Conservation (phyloP, 202 grass and related monocot genomes). For the Dendrocalamus latiflorus region DNA sequence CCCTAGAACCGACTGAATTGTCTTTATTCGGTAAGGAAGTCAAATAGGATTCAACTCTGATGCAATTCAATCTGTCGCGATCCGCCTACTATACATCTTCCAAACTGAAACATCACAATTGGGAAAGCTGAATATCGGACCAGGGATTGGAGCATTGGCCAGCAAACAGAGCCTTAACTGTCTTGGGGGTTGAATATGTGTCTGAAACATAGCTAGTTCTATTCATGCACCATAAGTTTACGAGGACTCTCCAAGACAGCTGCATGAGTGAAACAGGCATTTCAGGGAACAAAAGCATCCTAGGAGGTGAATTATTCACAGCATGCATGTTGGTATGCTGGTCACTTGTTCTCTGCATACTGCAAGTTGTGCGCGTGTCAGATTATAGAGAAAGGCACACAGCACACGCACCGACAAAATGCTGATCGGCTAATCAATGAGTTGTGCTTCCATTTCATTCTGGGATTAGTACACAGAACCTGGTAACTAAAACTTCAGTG, state of each 20-base stretch:
- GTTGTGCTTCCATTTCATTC: neutral
- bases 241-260: neutral
- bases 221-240: slow-evolving; percentile 8
- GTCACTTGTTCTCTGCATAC: slow-evolving; percentile 25
- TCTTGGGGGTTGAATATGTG: slow-evolving; percentile 30
- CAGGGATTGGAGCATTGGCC: neutral
- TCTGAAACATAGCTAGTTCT: slow-evolving; percentile 31
- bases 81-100: neutral
- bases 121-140: neutral
- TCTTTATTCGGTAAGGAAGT: neutral
- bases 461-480: neutral
- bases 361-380: slow-evolving; percentile 13
- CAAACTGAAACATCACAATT: neutral
- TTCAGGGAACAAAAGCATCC: slow-evolving; percentile 37
- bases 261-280: slow-evolving; percentile 17
- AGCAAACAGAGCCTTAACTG: slow-evolving; percentile 22
- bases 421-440: neutral
- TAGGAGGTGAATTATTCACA: slow-evolving; percentile 29
- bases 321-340: slow-evolving; percentile 42
- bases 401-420: slow-evolving; percentile 15
- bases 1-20: neutral
- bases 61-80: neutral
- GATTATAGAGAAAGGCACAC: slow-evolving; percentile 2
- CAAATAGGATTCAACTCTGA: neutral
- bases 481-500: slow-evolving; percentile 14